Conservation (phyloP, 768 basidiomycete genomes). For the Mycena polygramma region DNA sequence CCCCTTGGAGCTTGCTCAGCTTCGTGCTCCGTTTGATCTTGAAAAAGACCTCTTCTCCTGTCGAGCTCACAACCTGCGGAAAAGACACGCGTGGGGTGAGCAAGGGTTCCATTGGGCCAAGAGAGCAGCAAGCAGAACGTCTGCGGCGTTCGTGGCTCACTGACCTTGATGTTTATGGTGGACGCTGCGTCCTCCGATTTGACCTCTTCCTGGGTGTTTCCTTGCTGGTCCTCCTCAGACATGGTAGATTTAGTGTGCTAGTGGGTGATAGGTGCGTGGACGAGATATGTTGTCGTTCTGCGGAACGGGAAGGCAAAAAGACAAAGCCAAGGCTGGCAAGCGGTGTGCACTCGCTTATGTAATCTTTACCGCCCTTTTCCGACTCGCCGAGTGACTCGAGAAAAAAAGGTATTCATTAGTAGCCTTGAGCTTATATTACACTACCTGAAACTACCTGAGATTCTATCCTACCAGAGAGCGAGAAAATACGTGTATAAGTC, state of each 20-base stretch:
- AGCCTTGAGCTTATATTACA: conserved; percentile 1
- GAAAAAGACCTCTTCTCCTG: conserved; percentile 94
- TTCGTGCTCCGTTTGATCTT: conserved; percentile 96
- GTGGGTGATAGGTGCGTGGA: neutral
- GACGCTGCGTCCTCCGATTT: conserved; percentile 72
- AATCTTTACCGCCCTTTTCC: neutral
- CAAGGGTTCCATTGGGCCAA: neutral
- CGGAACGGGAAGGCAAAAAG: conserved; percentile 9
- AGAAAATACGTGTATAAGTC: no score
- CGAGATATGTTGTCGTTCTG: neutral
- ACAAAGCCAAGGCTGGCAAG: conserved; percentile 9
- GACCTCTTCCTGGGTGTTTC: conserved; percentile 56
- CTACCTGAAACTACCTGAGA: conserved; percentile 13
- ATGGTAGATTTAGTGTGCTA: conserved; percentile 47
- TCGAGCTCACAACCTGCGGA: conserved; percentile 76
- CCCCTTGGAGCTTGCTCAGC: conserved; percentile 91
- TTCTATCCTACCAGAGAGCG: conserved; percentile 6
- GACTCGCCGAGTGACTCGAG: neutral
- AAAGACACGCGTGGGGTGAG: conserved; percentile 18
- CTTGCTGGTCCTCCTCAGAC: conserved; percentile 66
- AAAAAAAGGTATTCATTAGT: conserved; percentile 8
- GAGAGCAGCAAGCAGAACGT: conserved; percentile 1
- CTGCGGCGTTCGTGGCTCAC: conserved; percentile 35
- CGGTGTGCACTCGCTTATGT: conserved; percentile 5
- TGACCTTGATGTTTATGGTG: conserved; percentile 86